Base-by-base conservation (phyloP, 2,329 filamentous ascomycete species). In the Penicillium janthinellum region DNA sequence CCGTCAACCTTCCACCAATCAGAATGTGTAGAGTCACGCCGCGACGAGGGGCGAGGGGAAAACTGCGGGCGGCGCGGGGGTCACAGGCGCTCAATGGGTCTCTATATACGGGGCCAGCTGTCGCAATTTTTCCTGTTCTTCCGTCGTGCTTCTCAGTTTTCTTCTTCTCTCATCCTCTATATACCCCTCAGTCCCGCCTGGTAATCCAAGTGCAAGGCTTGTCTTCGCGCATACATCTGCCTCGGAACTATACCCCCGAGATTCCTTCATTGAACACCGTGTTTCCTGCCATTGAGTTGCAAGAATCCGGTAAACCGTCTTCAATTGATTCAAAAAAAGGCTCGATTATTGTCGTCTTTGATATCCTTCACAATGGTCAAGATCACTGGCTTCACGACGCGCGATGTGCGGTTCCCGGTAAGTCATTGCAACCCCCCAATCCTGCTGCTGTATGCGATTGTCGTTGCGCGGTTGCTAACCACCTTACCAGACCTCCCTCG, bases 381-480 rank as follows among this genome's bases (percentile, higher is more conserved):
- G 59, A 90, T 92, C 73, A 91, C 88, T 56, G 85, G 87, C 64
- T 91, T 87, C 82, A 81, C 79, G 66, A 90, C 88, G 60, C 84
- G 88, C 72, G 89, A 92, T 79, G 88, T 92, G 74, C 86, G 89
- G 68, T 92, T 92, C 75, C 89, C 89, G 45, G 79, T 81, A 77
- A 60, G 75, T 71, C 61, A 22, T 54, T 57, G 31, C 28, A 11
- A 25, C 31, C 49, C 10, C 17, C 10, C 6, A 20, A 20, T 20
- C 4, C 15, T 38, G 20, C 28, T 37, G 38, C 39, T 39, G 28
- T 22, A 11, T 28, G 20, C 12, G 31, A 22, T 45, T 44, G 48
- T 25, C 63, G 35, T 58, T 53, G 53, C 51, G 54, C n/a, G 6
- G 15, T 51, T 31, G 20, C 56, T 58, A 31, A 61, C 35, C 11